These are phyloP conservation scores for Boletus tylopilopsis DNA, from an alignment of 768 basidiomycete species.

Conservation along the genomic window DNA sequence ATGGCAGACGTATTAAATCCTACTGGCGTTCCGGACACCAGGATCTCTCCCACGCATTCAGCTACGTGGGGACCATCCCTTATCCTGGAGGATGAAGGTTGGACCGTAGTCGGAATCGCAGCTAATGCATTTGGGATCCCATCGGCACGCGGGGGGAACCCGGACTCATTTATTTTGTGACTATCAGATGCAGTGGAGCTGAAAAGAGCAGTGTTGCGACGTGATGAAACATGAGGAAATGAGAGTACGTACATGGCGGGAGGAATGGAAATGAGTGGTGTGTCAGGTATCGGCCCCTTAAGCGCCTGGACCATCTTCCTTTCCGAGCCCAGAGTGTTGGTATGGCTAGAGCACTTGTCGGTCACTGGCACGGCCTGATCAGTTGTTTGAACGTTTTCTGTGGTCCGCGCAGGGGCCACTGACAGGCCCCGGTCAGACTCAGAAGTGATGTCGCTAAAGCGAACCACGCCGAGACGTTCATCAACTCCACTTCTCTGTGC, in stretches of 20 bases:
- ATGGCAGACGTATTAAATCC: conserved; percentile 4
- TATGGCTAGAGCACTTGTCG: neutral
- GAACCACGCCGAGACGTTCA: neutral
- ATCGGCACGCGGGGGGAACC: neutral
- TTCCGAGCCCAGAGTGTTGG: neutral
- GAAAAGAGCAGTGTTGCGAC: neutral
- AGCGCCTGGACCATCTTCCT: neutral
- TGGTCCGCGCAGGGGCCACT: neutral
- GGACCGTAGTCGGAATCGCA: neutral
- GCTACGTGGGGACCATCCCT: neutral
- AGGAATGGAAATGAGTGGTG: neutral
- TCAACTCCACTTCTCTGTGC: conserved; percentile 1
- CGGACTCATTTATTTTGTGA: conserved; percentile 2
- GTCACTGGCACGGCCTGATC: conserved; percentile 2
- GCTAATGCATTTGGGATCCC: neutral
- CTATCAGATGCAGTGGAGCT: conserved; percentile 9
- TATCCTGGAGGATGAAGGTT: neutral
- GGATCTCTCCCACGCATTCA: neutral
- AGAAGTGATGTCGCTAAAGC: conserved; percentile 7
- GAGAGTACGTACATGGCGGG: neutral
- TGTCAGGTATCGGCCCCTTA: neutral
- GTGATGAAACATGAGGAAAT: neutral
- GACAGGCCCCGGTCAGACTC: neutral
- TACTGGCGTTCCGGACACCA: conserved; percentile 4
- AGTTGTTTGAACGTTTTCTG: conserved; percentile 1